Base-by-base conservation (phyloP, 352 stramenopile genomes). In the Paralagenidium karlingii region DNA sequence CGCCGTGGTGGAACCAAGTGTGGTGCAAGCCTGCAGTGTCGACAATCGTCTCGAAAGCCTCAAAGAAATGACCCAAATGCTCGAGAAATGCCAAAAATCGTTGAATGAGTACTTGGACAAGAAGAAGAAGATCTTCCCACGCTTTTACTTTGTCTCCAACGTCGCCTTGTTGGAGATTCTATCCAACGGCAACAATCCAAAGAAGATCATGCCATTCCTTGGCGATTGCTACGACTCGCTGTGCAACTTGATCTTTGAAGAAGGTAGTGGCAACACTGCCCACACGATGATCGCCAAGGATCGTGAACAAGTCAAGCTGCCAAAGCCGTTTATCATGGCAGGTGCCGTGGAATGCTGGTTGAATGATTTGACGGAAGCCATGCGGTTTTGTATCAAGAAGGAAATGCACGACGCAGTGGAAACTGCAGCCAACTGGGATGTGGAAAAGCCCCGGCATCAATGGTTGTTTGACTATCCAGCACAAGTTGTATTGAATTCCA, bases 401-500 rank as follows among this genome's bases (percentile, higher is more conserved):
- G 69, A 89, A 37, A 91, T 93, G 79, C 74, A 89, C 50, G 75
- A 93, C 38, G 73, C 77, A 5, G 79, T 93, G 15, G 76, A 90
- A 44, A 87, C 79, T 0, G 74, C 79, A 4, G 77, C 77, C 1
- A 90, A 91, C 43, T 93, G 76, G 91, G 94, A 98, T 33, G 88
- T 97, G 11, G 92, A 98, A 48, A 96, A 96, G 31, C 92, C 94
- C 27, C 73, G 94, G 6, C 94, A 99, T 31, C 83, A 97, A 43
- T 99, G 94, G 94, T 63, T 98, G 2, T 98, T 98, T 53, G 82
- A 97, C 48, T 98, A 98, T 59, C 92, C 94, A 13, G 76, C 81
- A 1, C 83, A 94, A 38, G 80, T 94, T 13, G 78, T 90, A 24
- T 48, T 95, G 8, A 89, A 87, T 38, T 73, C 74, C 2, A 89